phyloP scores from a whole-genome alignment of 78 protist species.

The Tieghemostelium lacteum region DNA sequence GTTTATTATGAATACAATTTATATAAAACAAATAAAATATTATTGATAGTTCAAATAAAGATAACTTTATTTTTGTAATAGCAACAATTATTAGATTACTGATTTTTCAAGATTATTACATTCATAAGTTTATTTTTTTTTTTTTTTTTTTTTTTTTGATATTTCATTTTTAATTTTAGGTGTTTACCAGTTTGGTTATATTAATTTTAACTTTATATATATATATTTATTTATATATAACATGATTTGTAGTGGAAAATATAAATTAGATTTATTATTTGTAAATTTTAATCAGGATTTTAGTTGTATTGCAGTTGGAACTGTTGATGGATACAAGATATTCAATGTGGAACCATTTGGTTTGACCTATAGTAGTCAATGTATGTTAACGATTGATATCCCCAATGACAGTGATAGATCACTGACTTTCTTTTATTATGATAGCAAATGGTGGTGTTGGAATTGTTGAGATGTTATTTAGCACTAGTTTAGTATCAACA shows the following conservation, averaged over 20 bases:
- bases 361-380: slow-evolving; percentile 74
- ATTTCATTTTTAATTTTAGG: too few relatives aligned
- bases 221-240: slow-evolving; percentile 1
- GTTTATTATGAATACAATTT: not conserved
- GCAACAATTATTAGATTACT: too few relatives aligned
- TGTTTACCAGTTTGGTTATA: not conserved
- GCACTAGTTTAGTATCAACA: slow-evolving; percentile 93
- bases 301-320: slow-evolving; percentile 95
- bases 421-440: not conserved
- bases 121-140: too few relatives aligned
- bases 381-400: slow-evolving; percentile 33
- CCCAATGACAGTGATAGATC: not conserved
- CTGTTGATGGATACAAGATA: slow-evolving; percentile 92
- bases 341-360: slow-evolving; percentile 95
- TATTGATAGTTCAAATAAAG: too few relatives aligned
- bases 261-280: slow-evolving; percentile 50
- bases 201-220: too few relatives aligned
- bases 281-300: slow-evolving; percentile 89
- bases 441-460: slow-evolving; percentile 93
- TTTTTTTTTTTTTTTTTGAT: too few relatives aligned
- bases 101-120: too few relatives aligned
- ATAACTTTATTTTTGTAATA: too few relatives aligned
- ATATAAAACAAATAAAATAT: too few relatives aligned
- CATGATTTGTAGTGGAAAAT: slow-evolving; percentile 51
- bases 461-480: slow-evolving; percentile 95